A percentile compares a stretch with the other conserved stretches of the same genome.
These are phyloP conservation scores for Aspergillus ochraceus DNA, from an alignment of 2,329 filamentous ascomycete species.

Conservation along the genomic window DNA sequence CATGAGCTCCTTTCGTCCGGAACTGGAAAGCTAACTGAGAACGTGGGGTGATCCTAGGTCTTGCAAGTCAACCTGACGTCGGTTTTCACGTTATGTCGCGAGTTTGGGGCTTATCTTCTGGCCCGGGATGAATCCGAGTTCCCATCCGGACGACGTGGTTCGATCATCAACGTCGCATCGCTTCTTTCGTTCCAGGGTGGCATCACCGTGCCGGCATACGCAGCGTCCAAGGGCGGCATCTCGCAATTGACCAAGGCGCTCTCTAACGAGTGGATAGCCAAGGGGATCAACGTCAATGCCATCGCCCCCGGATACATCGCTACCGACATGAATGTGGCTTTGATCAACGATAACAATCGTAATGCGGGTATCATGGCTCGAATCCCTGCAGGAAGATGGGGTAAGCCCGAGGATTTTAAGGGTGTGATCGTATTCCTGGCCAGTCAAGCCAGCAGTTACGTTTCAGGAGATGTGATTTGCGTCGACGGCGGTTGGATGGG, in stretches of 20 bases:
- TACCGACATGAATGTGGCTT: slow-evolving; percentile 89
- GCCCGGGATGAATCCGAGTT: slow-evolving; percentile 34
- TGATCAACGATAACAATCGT: slow-evolving; percentile 70
- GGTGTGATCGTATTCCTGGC: slow-evolving; percentile 77
- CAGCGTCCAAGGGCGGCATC: slow-evolving; percentile 81
- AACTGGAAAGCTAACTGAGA: not conserved
- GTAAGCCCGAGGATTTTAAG: slow-evolving; percentile 82
- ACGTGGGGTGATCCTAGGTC: slow-evolving; percentile 49
- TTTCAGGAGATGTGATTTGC: slow-evolving; percentile 76
- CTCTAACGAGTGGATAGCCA: slow-evolving; percentile 80
- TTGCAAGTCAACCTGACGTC: slow-evolving; percentile 83
- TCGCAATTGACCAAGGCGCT: slow-evolving; percentile 81
- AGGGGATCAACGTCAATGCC: slow-evolving; percentile 80
- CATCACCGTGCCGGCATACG: slow-evolving; percentile 83
- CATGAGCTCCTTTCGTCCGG: not conserved
- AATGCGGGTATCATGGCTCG: slow-evolving; percentile 72
- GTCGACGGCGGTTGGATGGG: slow-evolving; percentile 96
- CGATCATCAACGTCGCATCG: slow-evolving; percentile 80
- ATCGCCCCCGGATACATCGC: slow-evolving; percentile 88
- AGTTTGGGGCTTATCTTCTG: slow-evolving; percentile 36
- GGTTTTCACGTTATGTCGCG: slow-evolving; percentile 59
- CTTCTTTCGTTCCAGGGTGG: slow-evolving; percentile 83
- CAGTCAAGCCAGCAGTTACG: slow-evolving; percentile 73
- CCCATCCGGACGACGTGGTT: slow-evolving; percentile 40
- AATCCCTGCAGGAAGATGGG: slow-evolving; percentile 85